These are phyloP conservation scores for Rhodotorula mucilaginosa DNA, from an alignment of 1,284 basidiomycete genomes.

Conservation along the genomic window DNA sequence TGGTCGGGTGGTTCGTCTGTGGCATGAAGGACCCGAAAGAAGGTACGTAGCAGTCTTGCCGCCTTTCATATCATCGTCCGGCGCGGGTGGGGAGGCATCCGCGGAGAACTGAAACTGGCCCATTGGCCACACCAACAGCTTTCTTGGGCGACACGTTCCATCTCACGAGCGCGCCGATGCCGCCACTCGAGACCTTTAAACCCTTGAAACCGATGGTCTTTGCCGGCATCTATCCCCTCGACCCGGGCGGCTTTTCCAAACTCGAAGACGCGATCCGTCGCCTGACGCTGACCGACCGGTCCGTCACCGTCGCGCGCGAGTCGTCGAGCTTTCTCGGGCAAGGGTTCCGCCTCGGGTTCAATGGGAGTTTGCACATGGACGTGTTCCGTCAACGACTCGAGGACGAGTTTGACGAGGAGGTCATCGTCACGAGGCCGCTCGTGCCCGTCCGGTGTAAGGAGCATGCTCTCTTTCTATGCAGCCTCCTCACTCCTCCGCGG, in stretches of 20 bases:
- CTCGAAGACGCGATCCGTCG: slow-evolving; percentile 93
- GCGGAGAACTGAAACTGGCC: no score
- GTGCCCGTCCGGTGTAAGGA: slow-evolving; percentile 80
- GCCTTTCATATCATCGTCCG: no score
- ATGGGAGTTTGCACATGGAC: slow-evolving; percentile 96
- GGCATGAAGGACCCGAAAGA: slow-evolving; percentile 99
- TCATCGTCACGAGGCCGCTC: slow-evolving; percentile 71
- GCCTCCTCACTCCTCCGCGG: no score
- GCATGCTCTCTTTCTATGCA: no score
- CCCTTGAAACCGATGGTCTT: slow-evolving; percentile 96
- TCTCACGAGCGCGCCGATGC: slow-evolving; percentile 68
- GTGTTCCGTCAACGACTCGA: slow-evolving; percentile 93
- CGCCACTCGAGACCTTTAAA: slow-evolving; percentile 84
- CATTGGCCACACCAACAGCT: slow-evolving; percentile 53
- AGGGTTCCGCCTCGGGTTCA: slow-evolving; percentile 89
- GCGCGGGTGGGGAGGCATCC: no score
- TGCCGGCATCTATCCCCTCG: slow-evolving; percentile 91
- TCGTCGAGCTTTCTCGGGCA: slow-evolving; percentile 92
- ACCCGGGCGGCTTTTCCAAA: slow-evolving; percentile 85
- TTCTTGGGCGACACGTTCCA: slow-evolving; percentile 92
- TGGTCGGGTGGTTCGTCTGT: slow-evolving; percentile 55
- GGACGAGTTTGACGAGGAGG: slow-evolving; percentile 76
- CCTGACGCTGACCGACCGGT: slow-evolving; percentile 79
- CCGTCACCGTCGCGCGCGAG: slow-evolving; percentile 87
- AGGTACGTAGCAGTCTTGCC: slow-evolving; percentile 56